Percentiles rank a stretch among this genome's conserved stretches.
These are phyloP conservation scores for Fraxinus anomala DNA, from an alignment of 257 asterid genomes.

Conservation along the genomic window DNA sequence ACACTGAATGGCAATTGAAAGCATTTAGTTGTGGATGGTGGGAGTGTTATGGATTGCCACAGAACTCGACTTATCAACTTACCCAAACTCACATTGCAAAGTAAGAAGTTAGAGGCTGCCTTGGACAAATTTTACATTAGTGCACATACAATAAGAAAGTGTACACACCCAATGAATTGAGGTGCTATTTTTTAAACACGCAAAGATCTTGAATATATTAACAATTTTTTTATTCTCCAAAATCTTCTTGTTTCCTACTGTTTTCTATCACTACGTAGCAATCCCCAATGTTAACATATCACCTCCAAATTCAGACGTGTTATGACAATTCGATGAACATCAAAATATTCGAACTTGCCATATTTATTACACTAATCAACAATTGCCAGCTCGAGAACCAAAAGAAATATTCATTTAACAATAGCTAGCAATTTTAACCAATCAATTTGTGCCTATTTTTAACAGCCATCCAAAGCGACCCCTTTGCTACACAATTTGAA, in stretches of 20 bases:
- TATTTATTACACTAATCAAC: neutral
- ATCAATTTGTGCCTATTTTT: neutral
- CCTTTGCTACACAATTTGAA: neutral
- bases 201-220: too few relatives aligned
- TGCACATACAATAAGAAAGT: neutral
- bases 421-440: neutral
- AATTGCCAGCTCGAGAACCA: neutral
- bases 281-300: neutral
- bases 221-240: neutral
- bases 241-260: neutral
- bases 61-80: neutral
- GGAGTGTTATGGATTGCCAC: neutral
- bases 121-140: too few relatives aligned
- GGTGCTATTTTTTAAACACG: too few relatives aligned
- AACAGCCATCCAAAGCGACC: neutral
- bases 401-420: neutral
- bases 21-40: neutral
- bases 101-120: too few relatives aligned
- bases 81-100: too few relatives aligned
- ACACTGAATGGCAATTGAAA: neutral
- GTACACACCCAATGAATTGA: neutral
- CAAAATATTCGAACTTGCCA: neutral
- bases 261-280: neutral
- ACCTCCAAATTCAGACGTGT: neutral
- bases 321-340: neutral